phyloP scores from a whole-genome alignment of 805 yeast genomes.

The Starmerella floris region DNA sequence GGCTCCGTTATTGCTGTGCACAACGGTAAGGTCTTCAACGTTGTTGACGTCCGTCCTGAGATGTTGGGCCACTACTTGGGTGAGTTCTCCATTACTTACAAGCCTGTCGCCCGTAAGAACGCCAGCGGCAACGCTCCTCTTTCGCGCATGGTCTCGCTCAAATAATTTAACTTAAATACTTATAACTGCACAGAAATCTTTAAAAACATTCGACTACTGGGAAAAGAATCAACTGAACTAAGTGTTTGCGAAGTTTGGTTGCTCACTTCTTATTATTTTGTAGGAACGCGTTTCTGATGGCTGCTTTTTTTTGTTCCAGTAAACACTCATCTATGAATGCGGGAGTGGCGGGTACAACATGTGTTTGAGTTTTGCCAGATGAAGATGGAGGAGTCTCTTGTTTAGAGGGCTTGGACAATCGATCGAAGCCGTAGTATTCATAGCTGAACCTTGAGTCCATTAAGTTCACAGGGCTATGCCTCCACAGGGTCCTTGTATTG shows the following conservation, averaged over 20 bases:
- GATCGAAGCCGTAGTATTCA: slow-evolving; percentile 1
- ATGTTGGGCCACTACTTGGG: slow-evolving; percentile 99
- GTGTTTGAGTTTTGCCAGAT: not conserved
- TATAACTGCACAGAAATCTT: not conserved
- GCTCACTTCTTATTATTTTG: no score
- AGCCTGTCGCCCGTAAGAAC: slow-evolving; percentile 98
- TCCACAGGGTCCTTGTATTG: no score
- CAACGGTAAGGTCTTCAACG: slow-evolving; percentile 99
- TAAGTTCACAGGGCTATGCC: no score
- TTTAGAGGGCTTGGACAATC: no score
- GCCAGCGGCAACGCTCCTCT: slow-evolving; percentile 24
- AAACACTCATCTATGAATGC: slow-evolving; percentile 6
- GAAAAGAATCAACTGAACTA: not conserved
- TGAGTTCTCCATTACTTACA: slow-evolving; percentile 98
- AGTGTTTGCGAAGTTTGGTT: no score
- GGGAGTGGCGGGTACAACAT: not conserved
- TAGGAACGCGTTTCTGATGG: not conserved
- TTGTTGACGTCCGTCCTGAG: slow-evolving; percentile 97
- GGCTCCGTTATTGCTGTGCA: slow-evolving; percentile 97
- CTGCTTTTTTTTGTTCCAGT: slow-evolving; percentile 6
- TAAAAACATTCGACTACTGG: not conserved
- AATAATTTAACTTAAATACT: slow-evolving; percentile 17
- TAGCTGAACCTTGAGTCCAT: not conserved
- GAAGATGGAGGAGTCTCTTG: not conserved
- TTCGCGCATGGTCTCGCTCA: slow-evolving; percentile 24